phyloP scores from a whole-genome alignment of 2,329 filamentous ascomycete species.

The Pestalotiopsis sp. region DNA sequence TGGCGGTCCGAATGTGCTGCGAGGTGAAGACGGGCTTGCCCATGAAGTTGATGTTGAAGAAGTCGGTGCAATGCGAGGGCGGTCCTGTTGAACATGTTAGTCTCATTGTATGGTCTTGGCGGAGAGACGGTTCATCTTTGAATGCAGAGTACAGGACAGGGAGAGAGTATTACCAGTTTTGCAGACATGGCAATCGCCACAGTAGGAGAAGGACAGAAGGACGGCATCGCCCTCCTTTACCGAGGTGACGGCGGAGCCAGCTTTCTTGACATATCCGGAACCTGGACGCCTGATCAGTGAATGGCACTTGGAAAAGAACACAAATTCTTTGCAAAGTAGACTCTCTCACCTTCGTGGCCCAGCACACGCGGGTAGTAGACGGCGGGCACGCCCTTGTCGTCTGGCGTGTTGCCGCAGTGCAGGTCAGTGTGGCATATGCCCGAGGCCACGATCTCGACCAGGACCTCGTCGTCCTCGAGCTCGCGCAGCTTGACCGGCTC shows the following conservation, averaged over 20 bases:
- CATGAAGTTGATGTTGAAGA: conserved; percentile 54
- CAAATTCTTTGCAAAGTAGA: no score
- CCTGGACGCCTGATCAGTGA: conserved; percentile 19
- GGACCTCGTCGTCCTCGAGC: conserved; percentile 45
- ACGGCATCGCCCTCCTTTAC: conserved; percentile 48
- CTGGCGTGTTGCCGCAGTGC: conserved; percentile 40
- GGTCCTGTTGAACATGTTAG: conserved; percentile 27
- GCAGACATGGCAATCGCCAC: conserved; percentile 49
- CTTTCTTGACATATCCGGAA: conserved; percentile 49
- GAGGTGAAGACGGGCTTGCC: conserved; percentile 43
- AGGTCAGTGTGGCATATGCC: conserved; percentile 60
- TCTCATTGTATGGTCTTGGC: neutral
- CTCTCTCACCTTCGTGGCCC: conserved; percentile 52
- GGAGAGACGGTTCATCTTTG: neutral
- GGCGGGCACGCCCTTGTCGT: conserved; percentile 33
- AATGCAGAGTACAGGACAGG: neutral
- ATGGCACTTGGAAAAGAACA: neutral
- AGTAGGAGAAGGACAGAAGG: conserved; percentile 50
- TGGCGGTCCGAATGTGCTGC: conserved; percentile 21
- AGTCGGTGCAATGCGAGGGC: conserved; percentile 50
- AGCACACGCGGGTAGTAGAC: conserved; percentile 49
- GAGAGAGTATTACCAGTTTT: conserved; percentile 22
- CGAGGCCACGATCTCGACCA: conserved; percentile 55
- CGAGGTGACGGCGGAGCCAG: conserved; percentile 41
- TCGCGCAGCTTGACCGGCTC: conserved; percentile 31